Evolutionary conservation across 106 monocot genomes (phyloP).

Genomic region (Platanthera guangdongensis): DNA sequence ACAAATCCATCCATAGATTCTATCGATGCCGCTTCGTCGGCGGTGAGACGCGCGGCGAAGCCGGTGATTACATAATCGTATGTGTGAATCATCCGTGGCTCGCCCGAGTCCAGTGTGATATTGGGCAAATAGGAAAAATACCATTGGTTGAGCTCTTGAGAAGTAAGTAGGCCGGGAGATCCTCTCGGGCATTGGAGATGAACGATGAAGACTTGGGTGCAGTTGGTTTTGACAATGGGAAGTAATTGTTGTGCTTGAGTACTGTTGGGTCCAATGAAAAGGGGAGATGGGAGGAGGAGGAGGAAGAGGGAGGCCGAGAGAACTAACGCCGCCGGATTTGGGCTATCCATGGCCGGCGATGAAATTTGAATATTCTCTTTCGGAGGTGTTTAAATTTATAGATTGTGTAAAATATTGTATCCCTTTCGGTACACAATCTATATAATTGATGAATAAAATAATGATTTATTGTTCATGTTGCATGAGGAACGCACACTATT

Average conservation of each 20-base stretch:
- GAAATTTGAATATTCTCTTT: too few relatives aligned
- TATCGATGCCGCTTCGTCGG: not conserved
- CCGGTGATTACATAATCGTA: conserved; percentile 13
- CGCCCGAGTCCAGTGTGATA: not conserved
- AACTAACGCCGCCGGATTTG: too few relatives aligned
- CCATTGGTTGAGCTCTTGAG: not conserved
- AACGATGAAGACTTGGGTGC: conserved; percentile 5
- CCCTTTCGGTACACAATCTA: too few relatives aligned
- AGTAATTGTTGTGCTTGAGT: not conserved
- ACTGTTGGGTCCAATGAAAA: too few relatives aligned
- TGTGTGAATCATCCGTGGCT: conserved; percentile 7
- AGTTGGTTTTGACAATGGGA: not conserved
- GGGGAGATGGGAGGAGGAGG: too few relatives aligned
- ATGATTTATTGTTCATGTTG: too few relatives aligned
- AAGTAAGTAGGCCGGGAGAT: not conserved
- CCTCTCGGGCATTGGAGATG: not conserved
- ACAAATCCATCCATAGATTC: conserved; percentile 8
- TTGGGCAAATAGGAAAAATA: conserved; percentile 10
- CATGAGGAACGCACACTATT: too few relatives aligned
- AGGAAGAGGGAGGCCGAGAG: too few relatives aligned
- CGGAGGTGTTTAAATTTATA: too few relatives aligned
- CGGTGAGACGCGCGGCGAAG: conserved; percentile 19
- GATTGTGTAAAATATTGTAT: too few relatives aligned
- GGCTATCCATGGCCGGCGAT: too few relatives aligned
- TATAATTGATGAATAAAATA: too few relatives aligned